phyloP scores from a whole-genome alignment of 2,329 filamentous ascomycete species.

The Macroventuria anomochaeta region DNA sequence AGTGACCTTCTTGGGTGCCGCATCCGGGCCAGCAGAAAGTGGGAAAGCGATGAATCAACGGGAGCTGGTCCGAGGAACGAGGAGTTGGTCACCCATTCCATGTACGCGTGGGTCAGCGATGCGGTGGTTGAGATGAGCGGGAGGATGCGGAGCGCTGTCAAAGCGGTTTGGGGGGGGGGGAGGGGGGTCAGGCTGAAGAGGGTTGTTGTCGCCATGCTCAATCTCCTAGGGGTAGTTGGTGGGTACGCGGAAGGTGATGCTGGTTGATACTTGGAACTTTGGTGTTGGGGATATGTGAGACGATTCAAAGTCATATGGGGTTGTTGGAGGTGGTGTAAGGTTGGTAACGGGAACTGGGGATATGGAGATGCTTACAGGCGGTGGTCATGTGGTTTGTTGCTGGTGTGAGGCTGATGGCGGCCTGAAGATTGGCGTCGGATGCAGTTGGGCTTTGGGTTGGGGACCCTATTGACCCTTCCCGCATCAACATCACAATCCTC shows the following conservation, averaged over 20 bases:
- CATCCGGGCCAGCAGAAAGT: not conserved
- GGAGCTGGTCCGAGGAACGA: constrained; percentile 26
- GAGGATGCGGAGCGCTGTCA: constrained; percentile 31
- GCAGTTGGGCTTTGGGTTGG: too few species aligned
- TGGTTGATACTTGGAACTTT: too few species aligned
- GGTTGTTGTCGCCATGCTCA: constrained; percentile 9
- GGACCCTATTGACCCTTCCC: too few species aligned
- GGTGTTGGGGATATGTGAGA: too few species aligned
- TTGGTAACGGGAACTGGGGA: not conserved
- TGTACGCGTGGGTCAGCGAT: constrained; percentile 36
- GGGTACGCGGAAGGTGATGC: too few species aligned
- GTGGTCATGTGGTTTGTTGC: not conserved
- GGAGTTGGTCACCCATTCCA: constrained; percentile 31
- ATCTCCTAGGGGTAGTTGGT: too few species aligned
- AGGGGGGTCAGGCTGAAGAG: constrained; percentile 5
- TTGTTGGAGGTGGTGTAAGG: too few species aligned
- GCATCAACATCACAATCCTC: too few species aligned
- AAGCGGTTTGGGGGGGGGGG: constrained; percentile 1
- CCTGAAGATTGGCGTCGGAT: too few species aligned
- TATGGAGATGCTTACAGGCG: too few species aligned
- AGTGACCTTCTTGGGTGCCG: not conserved
- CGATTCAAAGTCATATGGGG: not conserved
- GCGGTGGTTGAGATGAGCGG: constrained; percentile 34
- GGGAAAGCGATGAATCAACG: constrained; percentile 3
- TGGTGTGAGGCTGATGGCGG: constrained; percentile 1